Percentiles rank a stretch among this genome's conserved stretches.
Evolutionary conservation across 345 rosid genomes (phyloP).

Genomic region (Populus pruinosa): DNA sequence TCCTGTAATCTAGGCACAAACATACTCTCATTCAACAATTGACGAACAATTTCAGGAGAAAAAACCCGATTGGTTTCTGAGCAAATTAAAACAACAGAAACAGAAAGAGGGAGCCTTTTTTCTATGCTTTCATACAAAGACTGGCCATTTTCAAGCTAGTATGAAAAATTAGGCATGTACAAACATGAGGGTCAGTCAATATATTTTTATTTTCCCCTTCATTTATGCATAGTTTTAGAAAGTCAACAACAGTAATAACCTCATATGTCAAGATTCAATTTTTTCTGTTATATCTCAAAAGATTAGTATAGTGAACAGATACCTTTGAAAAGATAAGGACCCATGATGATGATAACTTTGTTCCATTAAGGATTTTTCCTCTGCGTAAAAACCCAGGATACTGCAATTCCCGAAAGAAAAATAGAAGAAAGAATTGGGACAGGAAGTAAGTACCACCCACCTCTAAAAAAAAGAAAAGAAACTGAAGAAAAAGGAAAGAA

Average conservation of each 20-base stretch:
- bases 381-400: constrained; percentile 1
- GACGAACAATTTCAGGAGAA: too few relatives aligned
- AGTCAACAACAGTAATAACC: neutral
- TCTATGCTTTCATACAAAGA: too few relatives aligned
- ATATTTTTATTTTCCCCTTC: neutral
- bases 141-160: too few relatives aligned
- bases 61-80: too few relatives aligned
- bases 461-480: too few relatives aligned
- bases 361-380: constrained; percentile 21
- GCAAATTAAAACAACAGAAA: too few relatives aligned
- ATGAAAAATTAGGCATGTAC: neutral
- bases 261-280: neutral
- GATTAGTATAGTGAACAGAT: neutral
- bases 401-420: too few relatives aligned
- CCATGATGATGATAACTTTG: constrained; percentile 8
- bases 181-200: neutral
- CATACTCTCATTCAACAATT: neutral
- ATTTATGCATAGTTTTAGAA: neutral
- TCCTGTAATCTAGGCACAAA: constrained; percentile 9
- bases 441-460: too few relatives aligned
- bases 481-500: too few relatives aligned
- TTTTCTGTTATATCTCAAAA: neutral
- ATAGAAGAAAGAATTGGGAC: too few relatives aligned
- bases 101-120: too few relatives aligned
- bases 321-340: constrained; percentile 27